A percentile compares a stretch with the other conserved stretches of the same genome.
Evolutionary conservation across 164 flowering plant species (phyloP).

Genomic region (Magnolia sinica): DNA sequence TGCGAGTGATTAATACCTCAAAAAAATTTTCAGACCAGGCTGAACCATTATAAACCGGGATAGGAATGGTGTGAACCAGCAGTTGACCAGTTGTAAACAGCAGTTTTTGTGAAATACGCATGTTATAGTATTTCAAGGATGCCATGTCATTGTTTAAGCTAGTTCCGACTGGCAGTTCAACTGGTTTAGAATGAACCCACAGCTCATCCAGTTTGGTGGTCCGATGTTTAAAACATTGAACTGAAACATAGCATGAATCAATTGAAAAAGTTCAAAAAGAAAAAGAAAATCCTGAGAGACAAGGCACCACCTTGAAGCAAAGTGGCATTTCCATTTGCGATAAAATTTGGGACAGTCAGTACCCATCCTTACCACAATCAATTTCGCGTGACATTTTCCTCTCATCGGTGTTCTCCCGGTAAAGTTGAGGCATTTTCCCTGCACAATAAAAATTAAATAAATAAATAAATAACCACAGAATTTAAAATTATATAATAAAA

Average conservation of each 20-base stretch:
- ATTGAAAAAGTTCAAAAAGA: not conserved
- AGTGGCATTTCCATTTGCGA: not conserved
- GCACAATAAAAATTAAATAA: not conserved
- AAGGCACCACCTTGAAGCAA: not conserved
- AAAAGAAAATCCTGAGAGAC: not conserved
- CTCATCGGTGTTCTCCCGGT: constrained; percentile 7
- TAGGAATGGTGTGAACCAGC: no score
- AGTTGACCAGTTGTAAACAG: no score
- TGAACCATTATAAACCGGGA: no score
- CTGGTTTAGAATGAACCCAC: not conserved
- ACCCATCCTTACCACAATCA: constrained; percentile 6
- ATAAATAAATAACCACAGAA: no score
- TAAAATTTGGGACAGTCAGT: not conserved
- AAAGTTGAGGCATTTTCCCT: constrained; percentile 4
- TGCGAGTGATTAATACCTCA: no score
- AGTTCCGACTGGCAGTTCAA: no score
- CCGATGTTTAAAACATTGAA: not conserved
- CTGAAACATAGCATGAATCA: not conserved
- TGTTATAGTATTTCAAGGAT: no score
- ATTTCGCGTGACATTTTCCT: constrained; percentile 5
- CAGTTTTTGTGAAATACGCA: no score
- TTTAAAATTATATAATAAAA: no score
- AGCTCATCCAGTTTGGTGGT: not conserved
- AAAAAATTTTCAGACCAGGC: no score
- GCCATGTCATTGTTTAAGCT: no score